phyloP scores from a whole-genome alignment of 192 early-diverging fungal genomes.

The Coemansia sp. region DNA sequence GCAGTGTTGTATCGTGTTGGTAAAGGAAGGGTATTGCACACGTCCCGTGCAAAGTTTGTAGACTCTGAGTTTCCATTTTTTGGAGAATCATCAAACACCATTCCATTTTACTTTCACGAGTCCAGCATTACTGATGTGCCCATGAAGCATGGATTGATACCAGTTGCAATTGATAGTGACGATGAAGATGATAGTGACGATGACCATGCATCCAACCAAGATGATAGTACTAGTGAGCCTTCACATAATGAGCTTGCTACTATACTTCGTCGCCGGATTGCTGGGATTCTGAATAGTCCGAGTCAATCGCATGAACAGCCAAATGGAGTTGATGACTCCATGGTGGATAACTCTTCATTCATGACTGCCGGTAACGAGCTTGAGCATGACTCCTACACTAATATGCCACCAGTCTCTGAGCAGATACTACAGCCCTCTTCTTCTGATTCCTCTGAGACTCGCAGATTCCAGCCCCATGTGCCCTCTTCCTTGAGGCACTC shows the following conservation, averaged over 20 bases:
- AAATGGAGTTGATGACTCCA: not conserved
- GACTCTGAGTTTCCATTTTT: not conserved
- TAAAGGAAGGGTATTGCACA: constrained; percentile 8
- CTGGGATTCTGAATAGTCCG: not conserved
- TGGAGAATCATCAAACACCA: not conserved
- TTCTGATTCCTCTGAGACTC: not conserved
- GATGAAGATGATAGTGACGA: not conserved
- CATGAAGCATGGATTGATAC: not conserved
- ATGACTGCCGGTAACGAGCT: not conserved
- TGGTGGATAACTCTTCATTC: not conserved
- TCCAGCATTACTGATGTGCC: not conserved
- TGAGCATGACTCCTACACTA: not conserved
- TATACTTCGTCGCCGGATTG: not conserved
- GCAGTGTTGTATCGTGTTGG: constrained; percentile 1
- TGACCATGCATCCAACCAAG: not conserved
- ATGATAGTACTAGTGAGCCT: no score
- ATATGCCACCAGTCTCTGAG: not conserved
- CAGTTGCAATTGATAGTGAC: not conserved
- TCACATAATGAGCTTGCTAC: no score
- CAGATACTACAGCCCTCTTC: not conserved
- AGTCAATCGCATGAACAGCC: not conserved
- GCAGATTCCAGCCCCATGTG: not conserved
- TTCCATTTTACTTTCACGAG: constrained; percentile 1
- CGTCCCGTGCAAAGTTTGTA: not conserved
- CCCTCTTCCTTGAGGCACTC: not conserved